Evolutionary conservation across 139 green algal genomes (phyloP), one percentile per base, ranked within the genome.

Genomic region (Chara braunii): DNA sequence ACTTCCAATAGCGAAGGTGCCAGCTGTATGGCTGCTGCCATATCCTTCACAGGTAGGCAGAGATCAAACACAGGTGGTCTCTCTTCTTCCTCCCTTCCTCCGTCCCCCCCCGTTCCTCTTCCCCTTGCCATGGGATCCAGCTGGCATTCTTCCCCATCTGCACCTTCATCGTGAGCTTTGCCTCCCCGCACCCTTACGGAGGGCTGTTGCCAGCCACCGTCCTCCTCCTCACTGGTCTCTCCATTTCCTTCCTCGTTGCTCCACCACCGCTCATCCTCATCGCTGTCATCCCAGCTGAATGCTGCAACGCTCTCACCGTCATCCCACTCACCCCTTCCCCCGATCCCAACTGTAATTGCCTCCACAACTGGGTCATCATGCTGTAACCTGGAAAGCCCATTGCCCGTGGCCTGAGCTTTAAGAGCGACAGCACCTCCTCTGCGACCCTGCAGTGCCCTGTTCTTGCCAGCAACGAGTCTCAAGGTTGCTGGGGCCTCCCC

Each of bases 301-400:
- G 9, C 51, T 60, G 11, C 26, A 48, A 32, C 8, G 11, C n/a
- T 28, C 45, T 22, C 53, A 24, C 3, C 24, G 24, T 51, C 22
- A 11, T 4, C 51, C 11, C 24, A 7, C 4, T 34, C 30, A 37
- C 36, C 8, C 11, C 29, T 52, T 36, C 3, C 45, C 12, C 51
- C 62, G 5, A 54, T 22, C 18, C 26, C 30, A 9, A 26, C 37
- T 4, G 3, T 37, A 28, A 40, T 18, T 23, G 11, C 51, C 33
- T 22, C 44, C 12, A 44, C 18, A 2, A 55, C 22, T 23, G 63
- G 43, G 33, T 64, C 29, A 4, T 75, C 71, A 34, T 75, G 42
- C 51, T 45, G 26, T 34, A 26, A 35, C 53, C 45, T 45, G 51
- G 34, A 43, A 37, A 30, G n/a, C n/a, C n/a, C n/a, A n/a, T n/a